These are phyloP conservation scores for Cercospora sp. DNA, from an alignment of 2,329 filamentous ascomycete species.

Conservation along the genomic window DNA sequence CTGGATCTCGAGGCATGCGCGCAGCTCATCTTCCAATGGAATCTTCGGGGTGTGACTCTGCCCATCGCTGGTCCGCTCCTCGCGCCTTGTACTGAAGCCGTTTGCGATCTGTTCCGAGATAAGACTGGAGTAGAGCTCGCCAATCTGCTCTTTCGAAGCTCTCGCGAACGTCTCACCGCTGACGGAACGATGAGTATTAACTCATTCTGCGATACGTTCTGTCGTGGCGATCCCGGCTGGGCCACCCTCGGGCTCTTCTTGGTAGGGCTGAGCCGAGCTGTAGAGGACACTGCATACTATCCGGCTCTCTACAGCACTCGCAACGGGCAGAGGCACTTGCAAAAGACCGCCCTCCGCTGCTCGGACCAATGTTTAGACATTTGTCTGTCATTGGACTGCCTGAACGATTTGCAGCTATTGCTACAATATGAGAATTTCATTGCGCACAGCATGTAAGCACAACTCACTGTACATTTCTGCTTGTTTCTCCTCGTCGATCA, in stretches of 20 bases:
- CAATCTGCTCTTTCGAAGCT: slow-evolving; percentile 10
- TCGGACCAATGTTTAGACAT: slow-evolving; percentile 42
- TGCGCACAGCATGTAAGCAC: slow-evolving; percentile 41
- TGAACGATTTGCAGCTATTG: slow-evolving; percentile 50
- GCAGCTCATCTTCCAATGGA: slow-evolving; percentile 32
- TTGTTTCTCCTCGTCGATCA: neutral
- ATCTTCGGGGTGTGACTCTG: slow-evolving; percentile 32
- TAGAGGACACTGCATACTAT: slow-evolving; percentile 36
- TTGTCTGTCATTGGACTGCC: slow-evolving; percentile 37
- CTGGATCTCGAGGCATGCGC: slow-evolving; percentile 23
- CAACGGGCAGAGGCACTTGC: slow-evolving; percentile 36
- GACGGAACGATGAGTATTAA: slow-evolving; percentile 1
- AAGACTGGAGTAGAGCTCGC: slow-evolving; percentile 5
- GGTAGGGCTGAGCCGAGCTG: slow-evolving; percentile 42
- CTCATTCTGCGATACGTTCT: slow-evolving; percentile 10
- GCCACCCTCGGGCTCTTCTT: slow-evolving; percentile 46
- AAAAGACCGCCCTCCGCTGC: slow-evolving; percentile 14
- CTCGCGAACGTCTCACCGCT: slow-evolving; percentile 9
- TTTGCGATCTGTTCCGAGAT: slow-evolving; percentile 20
- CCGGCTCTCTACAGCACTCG: slow-evolving; percentile 35
- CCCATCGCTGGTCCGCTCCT: slow-evolving; percentile 32
- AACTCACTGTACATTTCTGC: neutral
- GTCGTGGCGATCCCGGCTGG: slow-evolving; percentile 38
- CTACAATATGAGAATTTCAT: slow-evolving; percentile 52
- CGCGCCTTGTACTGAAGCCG: slow-evolving; percentile 28